Base-by-base conservation (phyloP, 495 filamentous ascomycete species). In the Aspergillus sparsus region DNA sequence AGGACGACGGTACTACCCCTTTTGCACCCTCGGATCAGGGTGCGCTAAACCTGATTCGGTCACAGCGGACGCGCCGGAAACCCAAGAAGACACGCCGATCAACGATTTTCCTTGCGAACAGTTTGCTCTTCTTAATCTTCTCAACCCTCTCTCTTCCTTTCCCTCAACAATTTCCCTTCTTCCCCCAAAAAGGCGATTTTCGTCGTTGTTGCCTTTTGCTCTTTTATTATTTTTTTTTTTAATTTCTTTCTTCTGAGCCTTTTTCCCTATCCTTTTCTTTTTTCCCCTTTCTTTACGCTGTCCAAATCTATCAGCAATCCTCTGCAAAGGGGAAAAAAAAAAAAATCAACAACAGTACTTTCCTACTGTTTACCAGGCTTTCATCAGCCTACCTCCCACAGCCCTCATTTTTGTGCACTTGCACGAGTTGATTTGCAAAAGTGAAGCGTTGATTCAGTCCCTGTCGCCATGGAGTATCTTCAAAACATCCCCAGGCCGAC, bases 401-500 rank as follows among this genome's bases (percentile, higher is more conserved):
- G 47, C 13, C 11, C 39, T 44, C 27, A 37, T n/a, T 46, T 27
- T 50, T 41, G 11, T 18, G 42, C 53, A 42, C 34, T 42, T 27
- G 21, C 49, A 35, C 35, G 13, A 27, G 18, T 54, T 49, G 9
- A 11, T 36, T 44, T 27, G 21, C 21, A 27, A 27, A 27, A 27
- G 21, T 50, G 41, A 53, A 13, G 7, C 31, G 11, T 63, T 41
- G 15, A 15, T 32, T 34, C 33, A 27, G 21, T 46, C 16, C 42
- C 53, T 58, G 72, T 78, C 71, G 72, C 71, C 34, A 76, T 83
- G 65, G 81, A 88, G 59, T 71, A 87, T 56, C 76, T 89, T 61
- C 83, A 89, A 65, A 70, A 85, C 60, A 64, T 93, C 53, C 87
- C 87, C 52, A 51, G 86, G 55, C 93, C 93, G 32, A 90, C 90